Evolutionary conservation across 1,139 yeast genomes (phyloP).

Genomic region (Lizanozyma gosingica): DNA sequence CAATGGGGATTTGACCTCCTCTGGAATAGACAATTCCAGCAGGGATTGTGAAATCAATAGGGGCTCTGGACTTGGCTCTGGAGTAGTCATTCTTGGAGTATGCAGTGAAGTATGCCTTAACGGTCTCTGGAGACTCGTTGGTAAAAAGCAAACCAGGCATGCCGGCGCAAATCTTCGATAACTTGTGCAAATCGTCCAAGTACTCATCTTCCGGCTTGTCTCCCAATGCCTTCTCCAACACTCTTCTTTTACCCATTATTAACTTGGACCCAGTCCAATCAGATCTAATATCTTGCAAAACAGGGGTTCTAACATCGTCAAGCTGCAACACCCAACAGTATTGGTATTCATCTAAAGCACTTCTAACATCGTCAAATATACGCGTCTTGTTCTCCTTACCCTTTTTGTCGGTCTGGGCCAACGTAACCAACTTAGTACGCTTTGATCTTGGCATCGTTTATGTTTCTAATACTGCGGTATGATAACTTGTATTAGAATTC

Average conservation of each 20-base stretch:
- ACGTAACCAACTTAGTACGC: slow-evolving; percentile 89
- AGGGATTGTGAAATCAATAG: slow-evolving; percentile 77
- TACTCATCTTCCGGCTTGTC: slow-evolving; percentile 83
- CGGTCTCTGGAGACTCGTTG: slow-evolving; percentile 75
- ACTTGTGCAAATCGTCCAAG: slow-evolving; percentile 68
- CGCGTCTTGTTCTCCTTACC: slow-evolving; percentile 89
- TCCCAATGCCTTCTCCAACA: slow-evolving; percentile 87
- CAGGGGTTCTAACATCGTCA: slow-evolving; percentile 94
- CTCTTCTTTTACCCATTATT: slow-evolving; percentile 86
- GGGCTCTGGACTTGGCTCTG: slow-evolving; percentile 79
- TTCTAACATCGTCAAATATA: slow-evolving; percentile 83
- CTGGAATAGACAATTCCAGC: slow-evolving; percentile 88
- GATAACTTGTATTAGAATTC: too few species aligned
- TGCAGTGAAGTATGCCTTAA: slow-evolving; percentile 71
- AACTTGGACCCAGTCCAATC: slow-evolving; percentile 91
- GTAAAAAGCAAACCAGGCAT: slow-evolving; percentile 85
- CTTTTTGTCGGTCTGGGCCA: slow-evolving; percentile 93
- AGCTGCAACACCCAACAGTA: slow-evolving; percentile 81
- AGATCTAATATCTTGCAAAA: slow-evolving; percentile 81
- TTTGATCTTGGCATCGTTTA: slow-evolving; percentile 82
- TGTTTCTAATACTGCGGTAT: neutral
- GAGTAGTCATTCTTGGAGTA: slow-evolving; percentile 78
- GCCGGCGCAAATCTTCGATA: slow-evolving; percentile 55
- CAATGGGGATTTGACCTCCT: slow-evolving; percentile 85
- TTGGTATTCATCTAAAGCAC: slow-evolving; percentile 64